Conservation (phyloP, 805 yeast genomes). For the Starmera amethionina region DNA sequence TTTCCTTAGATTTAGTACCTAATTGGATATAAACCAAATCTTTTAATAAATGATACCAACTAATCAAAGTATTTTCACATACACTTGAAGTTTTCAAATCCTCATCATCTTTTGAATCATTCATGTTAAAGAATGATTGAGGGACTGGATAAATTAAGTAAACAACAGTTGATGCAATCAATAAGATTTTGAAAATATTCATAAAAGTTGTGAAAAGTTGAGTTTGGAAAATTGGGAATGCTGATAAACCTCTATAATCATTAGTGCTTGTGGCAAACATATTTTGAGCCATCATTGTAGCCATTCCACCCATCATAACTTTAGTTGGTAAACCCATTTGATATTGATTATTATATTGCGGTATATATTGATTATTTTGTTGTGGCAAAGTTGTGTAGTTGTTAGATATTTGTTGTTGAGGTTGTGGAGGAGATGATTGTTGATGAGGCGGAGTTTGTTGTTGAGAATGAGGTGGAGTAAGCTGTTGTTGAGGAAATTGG, state of each 20-base stretch:
- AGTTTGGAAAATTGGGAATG: slow-evolving; percentile 27
- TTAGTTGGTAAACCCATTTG: slow-evolving; percentile 24
- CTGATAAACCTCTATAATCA: slow-evolving; percentile 35
- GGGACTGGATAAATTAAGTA: slow-evolving; percentile 11
- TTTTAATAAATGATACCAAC: slow-evolving; percentile 17
- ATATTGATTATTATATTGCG: neutral
- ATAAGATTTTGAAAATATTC: slow-evolving; percentile 16
- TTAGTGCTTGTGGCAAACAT: slow-evolving; percentile 15
- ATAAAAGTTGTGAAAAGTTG: slow-evolving; percentile 19
- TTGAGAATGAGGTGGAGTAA: slow-evolving; percentile 1
- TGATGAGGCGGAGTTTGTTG: slow-evolving; percentile 5
- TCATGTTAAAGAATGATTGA: slow-evolving; percentile 2
- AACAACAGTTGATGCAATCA: slow-evolving; percentile 15
- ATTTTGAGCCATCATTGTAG: slow-evolving; percentile 32
- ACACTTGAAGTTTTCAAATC: slow-evolving; percentile 1
- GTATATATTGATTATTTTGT: neutral
- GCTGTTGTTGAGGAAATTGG: slow-evolving; percentile 10
- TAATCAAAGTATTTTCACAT: neutral
- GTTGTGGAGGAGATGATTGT: slow-evolving; percentile 6
- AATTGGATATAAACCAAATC: slow-evolving; percentile 15
- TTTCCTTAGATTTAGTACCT: slow-evolving; percentile 8
- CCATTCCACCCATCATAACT: slow-evolving; percentile 38
- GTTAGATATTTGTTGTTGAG: slow-evolving; percentile 3
- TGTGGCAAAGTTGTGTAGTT: slow-evolving; percentile 9
- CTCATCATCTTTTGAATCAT: slow-evolving; percentile 1